Evolutionary conservation across 169 alveolate species (phyloP).

Genomic region (Perkinsus marinus): DNA sequence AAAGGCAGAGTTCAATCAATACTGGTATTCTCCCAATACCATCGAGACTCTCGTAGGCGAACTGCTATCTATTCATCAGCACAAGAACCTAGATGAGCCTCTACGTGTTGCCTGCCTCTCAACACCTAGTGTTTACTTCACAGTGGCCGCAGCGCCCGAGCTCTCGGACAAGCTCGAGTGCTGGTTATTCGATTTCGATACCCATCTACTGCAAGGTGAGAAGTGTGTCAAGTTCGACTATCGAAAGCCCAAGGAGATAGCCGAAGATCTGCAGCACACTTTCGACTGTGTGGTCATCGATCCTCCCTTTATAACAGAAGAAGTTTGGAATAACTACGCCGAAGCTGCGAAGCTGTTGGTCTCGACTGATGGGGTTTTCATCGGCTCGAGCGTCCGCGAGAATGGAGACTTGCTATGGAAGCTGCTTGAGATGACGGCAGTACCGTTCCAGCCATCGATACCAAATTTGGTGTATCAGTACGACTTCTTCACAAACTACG

Average conservation of each 20-base stretch:
- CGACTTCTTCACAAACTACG: slow-evolving; percentile 43
- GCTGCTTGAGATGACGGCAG: slow-evolving; percentile 27
- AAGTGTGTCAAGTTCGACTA: slow-evolving; percentile 45
- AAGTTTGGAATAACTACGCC: slow-evolving; percentile 57
- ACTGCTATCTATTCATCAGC: slow-evolving; percentile 13
- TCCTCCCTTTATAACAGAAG: slow-evolving; percentile 66
- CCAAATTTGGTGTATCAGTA: slow-evolving; percentile 63
- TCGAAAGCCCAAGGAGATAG: slow-evolving; percentile 37
- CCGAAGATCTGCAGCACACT: slow-evolving; percentile 21
- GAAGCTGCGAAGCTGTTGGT: slow-evolving; percentile 37
- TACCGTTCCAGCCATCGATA: slow-evolving; percentile 48
- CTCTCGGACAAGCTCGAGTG: slow-evolving; percentile 15
- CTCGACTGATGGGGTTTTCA: slow-evolving; percentile 28
- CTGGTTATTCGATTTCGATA: slow-evolving; percentile 38
- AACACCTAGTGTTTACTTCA: slow-evolving; percentile 43
- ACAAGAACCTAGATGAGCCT: background rate
- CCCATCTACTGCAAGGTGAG: slow-evolving; percentile 40
- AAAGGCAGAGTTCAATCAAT: slow-evolving; percentile 51
- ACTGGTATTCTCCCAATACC: slow-evolving; percentile 54
- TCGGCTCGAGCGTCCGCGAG: slow-evolving; percentile 48
- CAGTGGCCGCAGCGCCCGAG: slow-evolving; percentile 18
- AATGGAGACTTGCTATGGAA: slow-evolving; percentile 43
- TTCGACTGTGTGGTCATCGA: slow-evolving; percentile 57
- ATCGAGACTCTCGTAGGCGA: slow-evolving; percentile 38
- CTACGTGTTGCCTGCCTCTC: slow-evolving; percentile 39